A percentile compares a stretch with the other conserved stretches of the same genome.
Conservation (phyloP, 768 basidiomycete genomes). For the Gymnopilus junonius region DNA sequence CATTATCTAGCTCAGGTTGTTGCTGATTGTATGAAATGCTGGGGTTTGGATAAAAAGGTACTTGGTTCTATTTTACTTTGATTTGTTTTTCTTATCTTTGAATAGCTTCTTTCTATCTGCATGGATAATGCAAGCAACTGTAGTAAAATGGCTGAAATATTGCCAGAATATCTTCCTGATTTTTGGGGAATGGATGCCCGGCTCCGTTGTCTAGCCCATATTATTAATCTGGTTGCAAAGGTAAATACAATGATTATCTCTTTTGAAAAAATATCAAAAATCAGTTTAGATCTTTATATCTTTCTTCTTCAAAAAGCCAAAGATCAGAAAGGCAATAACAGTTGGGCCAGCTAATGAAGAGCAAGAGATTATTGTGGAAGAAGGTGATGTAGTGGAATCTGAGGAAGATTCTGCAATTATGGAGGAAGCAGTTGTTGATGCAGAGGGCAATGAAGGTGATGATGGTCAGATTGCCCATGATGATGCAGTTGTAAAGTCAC, state of each 20-base stretch:
- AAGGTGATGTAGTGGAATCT: background rate
- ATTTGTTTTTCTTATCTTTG: background rate
- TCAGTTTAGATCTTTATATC: conserved; percentile 25
- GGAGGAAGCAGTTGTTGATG: conserved; percentile 15
- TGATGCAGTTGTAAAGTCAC: conserved; percentile 10
- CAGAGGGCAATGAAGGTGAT: conserved; percentile 15
- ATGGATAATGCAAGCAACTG: conserved; percentile 40
- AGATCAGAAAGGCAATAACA: conserved; percentile 13
- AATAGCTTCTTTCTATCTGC: conserved; percentile 28
- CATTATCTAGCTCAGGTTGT: conserved; percentile 30
- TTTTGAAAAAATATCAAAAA: background rate
- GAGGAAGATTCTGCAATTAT: conserved; percentile 20
- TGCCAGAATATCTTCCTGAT: conserved; percentile 22
- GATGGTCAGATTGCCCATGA: conserved; percentile 20
- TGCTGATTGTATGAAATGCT: conserved; percentile 30
- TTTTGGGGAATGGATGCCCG: conserved; percentile 24
- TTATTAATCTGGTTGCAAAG: conserved; percentile 37
- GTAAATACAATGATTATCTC: conserved; percentile 18
- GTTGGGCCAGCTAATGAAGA: conserved; percentile 8
- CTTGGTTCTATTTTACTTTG: background rate
- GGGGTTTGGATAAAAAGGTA: conserved; percentile 30
- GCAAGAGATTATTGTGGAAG: conserved; percentile 6
- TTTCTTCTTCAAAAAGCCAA: conserved; percentile 27
- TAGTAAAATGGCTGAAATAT: conserved; percentile 25
- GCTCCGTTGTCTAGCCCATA: conserved; percentile 33